phyloP scores from a whole-genome alignment of 2,329 filamentous ascomycete genomes.

The Saccharata proteae region DNA sequence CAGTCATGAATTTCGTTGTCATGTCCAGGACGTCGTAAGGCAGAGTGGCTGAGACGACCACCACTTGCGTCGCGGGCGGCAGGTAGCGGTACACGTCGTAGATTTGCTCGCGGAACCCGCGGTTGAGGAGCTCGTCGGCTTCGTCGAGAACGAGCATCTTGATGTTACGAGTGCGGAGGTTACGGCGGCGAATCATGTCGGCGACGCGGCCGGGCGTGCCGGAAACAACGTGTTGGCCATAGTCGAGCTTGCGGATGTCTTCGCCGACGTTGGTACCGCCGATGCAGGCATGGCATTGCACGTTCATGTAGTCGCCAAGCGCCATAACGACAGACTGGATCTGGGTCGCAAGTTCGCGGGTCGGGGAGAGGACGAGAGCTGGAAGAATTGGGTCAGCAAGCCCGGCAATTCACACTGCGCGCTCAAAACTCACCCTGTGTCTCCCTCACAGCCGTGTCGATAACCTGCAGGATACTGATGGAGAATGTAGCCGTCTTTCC shows the following conservation, averaged over 20 bases:
- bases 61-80: constrained; percentile 93
- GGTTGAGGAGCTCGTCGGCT: constrained; percentile 71
- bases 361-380: constrained; percentile 89
- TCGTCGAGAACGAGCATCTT: constrained; percentile 71
- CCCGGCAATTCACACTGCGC: neutral
- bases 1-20: constrained; percentile 99
- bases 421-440: constrained; percentile 51
- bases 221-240: constrained; percentile 94
- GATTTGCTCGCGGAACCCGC: constrained; percentile 95
- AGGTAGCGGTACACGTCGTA: constrained; percentile 98
- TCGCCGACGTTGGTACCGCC: constrained; percentile 96
- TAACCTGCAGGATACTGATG: constrained; percentile 90
- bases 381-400: constrained; percentile 10
- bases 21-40: constrained; percentile 97
- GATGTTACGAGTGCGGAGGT: constrained; percentile 61
- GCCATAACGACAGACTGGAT: constrained; percentile 98
- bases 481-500: constrained; percentile 96
- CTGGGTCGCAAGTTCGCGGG: constrained; percentile 91
- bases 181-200: constrained; percentile 68
- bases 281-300: constrained; percentile 97
- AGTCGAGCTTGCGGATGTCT: constrained; percentile 94
- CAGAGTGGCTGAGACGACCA: constrained; percentile 90
- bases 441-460: constrained; percentile 84
- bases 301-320: constrained; percentile 99
- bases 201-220: constrained; percentile 92